These are phyloP conservation scores for Ambrosia trifida DNA, from an alignment of 129 eudicot genomes.

Conservation along the genomic window DNA sequence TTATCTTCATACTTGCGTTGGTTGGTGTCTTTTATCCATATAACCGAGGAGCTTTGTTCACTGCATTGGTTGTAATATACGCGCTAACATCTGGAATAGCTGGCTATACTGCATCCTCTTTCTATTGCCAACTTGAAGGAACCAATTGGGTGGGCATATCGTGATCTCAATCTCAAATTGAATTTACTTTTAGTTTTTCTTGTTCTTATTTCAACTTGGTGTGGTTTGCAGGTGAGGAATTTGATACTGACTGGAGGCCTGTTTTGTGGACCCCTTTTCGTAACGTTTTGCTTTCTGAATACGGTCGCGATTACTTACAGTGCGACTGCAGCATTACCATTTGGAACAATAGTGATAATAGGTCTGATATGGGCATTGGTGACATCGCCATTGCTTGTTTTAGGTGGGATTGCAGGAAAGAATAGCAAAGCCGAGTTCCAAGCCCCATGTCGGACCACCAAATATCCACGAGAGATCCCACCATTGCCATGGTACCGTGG, in stretches of 20 bases:
- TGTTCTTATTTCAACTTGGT: neutral
- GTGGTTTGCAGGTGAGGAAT: constrained; percentile 48
- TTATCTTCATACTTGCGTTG: constrained; percentile 13
- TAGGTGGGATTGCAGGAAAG: constrained; percentile 75
- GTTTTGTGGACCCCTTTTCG: constrained; percentile 63
- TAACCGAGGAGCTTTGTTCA: constrained; percentile 16
- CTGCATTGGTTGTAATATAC: constrained; percentile 11
- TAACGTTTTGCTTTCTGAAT: constrained; percentile 66
- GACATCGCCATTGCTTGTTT: constrained; percentile 66
- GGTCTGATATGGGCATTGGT: constrained; percentile 65
- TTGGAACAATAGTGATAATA: constrained; percentile 68
- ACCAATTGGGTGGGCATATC: constrained; percentile 8
- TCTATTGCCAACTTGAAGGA: constrained; percentile 20
- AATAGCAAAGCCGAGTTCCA: constrained; percentile 70
- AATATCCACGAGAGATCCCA: constrained; percentile 73
- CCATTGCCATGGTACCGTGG: constrained; percentile 78
- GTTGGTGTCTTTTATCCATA: constrained; percentile 19
- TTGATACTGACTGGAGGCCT: constrained; percentile 60
- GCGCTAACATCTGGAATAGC: constrained; percentile 16
- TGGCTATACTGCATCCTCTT: constrained; percentile 17
- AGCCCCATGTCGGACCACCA: constrained; percentile 69
- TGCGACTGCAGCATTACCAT: constrained; percentile 71
- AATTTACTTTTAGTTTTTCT: neutral
- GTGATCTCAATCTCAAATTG: neutral
- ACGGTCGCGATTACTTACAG: constrained; percentile 60